These are phyloP conservation scores for Umbellularia californica DNA, from an alignment of 164 flowering plant genomes.

Conservation along the genomic window DNA sequence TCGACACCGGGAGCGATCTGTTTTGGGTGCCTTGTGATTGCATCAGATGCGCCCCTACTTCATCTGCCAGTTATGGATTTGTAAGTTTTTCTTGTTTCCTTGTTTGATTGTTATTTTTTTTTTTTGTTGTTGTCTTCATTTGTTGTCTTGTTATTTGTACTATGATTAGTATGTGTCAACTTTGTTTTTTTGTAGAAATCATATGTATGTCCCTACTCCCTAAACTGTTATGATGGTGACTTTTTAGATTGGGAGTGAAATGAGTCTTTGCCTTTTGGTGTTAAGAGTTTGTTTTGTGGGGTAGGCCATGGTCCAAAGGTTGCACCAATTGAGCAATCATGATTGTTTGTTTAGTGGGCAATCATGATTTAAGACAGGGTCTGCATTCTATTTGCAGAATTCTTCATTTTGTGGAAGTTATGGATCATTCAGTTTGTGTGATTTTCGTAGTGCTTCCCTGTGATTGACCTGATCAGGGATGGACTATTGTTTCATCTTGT, in stretches of 20 bases:
- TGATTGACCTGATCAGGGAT: background rate
- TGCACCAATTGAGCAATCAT: background rate
- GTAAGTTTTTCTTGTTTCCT: background rate
- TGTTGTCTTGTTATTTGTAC: background rate
- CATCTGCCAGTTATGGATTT: constrained; percentile 10
- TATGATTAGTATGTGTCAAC: background rate
- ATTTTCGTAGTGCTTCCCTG: background rate
- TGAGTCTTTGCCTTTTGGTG: no score
- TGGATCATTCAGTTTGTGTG: background rate
- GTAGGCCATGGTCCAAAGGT: background rate
- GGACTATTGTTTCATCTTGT: background rate
- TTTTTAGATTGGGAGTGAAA: background rate
- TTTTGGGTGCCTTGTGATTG: constrained; percentile 96
- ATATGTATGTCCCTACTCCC: background rate
- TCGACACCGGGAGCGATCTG: constrained; percentile 85
- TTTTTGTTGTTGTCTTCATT: no score
- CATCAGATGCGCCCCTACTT: constrained; percentile 34
- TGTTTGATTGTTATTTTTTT: background rate
- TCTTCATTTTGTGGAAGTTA: background rate
- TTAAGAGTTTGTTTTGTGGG: background rate
- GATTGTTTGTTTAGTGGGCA: background rate
- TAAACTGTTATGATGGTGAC: background rate
- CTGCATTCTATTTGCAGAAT: background rate
- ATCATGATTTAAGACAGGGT: background rate
- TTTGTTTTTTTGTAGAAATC: background rate